phyloP scores from a whole-genome alignment of 371 early-diverging fungal genomes.

The Apophysomyces variabilis region DNA sequence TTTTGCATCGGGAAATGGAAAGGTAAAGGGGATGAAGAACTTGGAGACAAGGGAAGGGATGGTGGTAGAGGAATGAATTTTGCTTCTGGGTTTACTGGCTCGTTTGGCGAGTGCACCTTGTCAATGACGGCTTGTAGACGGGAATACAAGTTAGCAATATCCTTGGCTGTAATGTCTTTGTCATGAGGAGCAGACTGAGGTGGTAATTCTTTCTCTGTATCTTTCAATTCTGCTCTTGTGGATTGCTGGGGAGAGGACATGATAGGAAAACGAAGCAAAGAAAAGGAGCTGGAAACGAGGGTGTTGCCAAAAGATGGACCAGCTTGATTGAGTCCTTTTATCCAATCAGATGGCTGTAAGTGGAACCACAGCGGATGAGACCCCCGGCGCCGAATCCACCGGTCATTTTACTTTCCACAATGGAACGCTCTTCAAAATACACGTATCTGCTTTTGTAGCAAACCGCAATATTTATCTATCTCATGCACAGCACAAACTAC shows the following conservation, averaged over 20 bases:
- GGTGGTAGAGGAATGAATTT: conserved; percentile 51
- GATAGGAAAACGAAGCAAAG: neutral
- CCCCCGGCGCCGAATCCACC: too few relatives aligned
- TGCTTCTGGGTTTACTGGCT: conserved; percentile 34
- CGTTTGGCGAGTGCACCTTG: conserved; percentile 36
- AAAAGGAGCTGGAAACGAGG: neutral
- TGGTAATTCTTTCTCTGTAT: neutral
- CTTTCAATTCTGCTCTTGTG: neutral
- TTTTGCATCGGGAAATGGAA: conserved; percentile 15
- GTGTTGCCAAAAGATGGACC: neutral
- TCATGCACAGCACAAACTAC: too few relatives aligned
- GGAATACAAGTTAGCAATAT: conserved; percentile 62
- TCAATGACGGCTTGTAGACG: conserved; percentile 61
- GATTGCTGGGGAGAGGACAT: conserved; percentile 7
- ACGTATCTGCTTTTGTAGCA: too few relatives aligned
- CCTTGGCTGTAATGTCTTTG: conserved; percentile 49
- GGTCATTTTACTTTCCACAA: too few relatives aligned
- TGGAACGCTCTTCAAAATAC: too few relatives aligned
- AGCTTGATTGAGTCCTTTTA: too few relatives aligned
- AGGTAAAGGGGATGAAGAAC: conserved; percentile 41
- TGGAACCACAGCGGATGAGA: too few relatives aligned
- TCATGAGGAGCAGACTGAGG: neutral
- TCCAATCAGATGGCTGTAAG: too few relatives aligned
- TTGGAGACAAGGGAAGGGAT: conserved; percentile 47
- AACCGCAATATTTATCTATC: too few relatives aligned